Percentiles rank a stretch among this genome's conserved stretches.
Evolutionary conservation across 768 basidiomycete species (phyloP).

Genomic region (Podaxis sp.): DNA sequence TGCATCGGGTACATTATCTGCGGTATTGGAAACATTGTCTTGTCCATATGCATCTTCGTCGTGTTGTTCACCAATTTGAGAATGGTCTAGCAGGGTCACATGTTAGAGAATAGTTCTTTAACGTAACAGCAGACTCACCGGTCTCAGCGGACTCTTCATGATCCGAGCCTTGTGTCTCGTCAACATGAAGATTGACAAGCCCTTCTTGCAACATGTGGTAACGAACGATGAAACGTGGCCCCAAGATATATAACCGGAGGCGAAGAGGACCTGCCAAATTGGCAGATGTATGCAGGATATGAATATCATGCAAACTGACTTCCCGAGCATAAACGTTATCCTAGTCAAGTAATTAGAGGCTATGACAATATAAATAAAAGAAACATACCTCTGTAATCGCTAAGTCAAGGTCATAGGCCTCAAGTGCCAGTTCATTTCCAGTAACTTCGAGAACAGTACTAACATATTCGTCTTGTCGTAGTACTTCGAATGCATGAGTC

Average conservation of each 20-base stretch:
- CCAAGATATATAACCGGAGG: slow-evolving; percentile 40
- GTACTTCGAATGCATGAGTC: slow-evolving; percentile 62
- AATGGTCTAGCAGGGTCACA: background rate
- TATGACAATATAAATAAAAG: background rate
- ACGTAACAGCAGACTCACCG: no score
- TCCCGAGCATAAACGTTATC: slow-evolving; percentile 69
- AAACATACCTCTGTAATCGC: slow-evolving; percentile 57
- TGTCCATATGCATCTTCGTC: slow-evolving; percentile 8
- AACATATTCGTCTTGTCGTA: slow-evolving; percentile 59
- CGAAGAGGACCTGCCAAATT: slow-evolving; percentile 60
- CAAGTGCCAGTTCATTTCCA: slow-evolving; percentile 62
- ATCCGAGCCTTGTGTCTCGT: background rate
- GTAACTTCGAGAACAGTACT: slow-evolving; percentile 39
- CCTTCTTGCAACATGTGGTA: slow-evolving; percentile 63
- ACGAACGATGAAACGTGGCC: slow-evolving; percentile 62
- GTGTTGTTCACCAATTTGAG: slow-evolving; percentile 14
- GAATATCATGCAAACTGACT: slow-evolving; percentile 68
- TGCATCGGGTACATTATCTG: background rate
- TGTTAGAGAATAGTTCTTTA: no score
- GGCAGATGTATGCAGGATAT: slow-evolving; percentile 63
- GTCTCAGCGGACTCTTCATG: slow-evolving; percentile 11
- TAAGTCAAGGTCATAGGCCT: slow-evolving; percentile 68
- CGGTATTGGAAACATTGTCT: slow-evolving; percentile 1
- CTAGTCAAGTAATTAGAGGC: slow-evolving; percentile 27
- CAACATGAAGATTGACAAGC: slow-evolving; percentile 27